Conservation (phyloP, 2,329 filamentous ascomycete genomes). For the Hawksworthiomyces lignivorus region DNA sequence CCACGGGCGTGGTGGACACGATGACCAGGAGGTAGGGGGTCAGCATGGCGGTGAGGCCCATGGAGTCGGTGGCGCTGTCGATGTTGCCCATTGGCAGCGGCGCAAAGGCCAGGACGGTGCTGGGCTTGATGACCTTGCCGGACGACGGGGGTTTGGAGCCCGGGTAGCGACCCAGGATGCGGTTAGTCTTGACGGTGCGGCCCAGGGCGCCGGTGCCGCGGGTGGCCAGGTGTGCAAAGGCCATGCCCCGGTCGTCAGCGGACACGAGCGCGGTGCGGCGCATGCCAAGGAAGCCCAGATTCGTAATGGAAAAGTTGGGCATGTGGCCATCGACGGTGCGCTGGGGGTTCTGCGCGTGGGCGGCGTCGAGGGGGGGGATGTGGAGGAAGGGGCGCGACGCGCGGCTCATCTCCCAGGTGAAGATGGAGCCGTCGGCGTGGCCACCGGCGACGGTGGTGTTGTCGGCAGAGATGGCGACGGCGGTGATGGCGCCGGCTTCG, state of each 20-base stretch:
- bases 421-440: constrained; percentile 84
- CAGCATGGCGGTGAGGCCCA: constrained; percentile 90
- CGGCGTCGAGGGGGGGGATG: constrained; percentile 67
- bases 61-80: constrained; percentile 74
- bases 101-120: constrained; percentile 87
- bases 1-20: constrained; percentile 91
- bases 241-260: constrained; percentile 92
- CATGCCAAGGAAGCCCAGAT: constrained; percentile 91
- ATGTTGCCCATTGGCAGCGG: constrained; percentile 90
- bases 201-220: constrained; percentile 81
- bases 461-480: constrained; percentile 86
- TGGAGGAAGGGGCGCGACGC: constrained; percentile 82
- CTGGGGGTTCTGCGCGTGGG: constrained; percentile 46
- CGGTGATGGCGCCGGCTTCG: constrained; percentile 80
- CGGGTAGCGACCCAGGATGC: constrained; percentile 88
- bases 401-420: constrained; percentile 88
- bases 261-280: constrained; percentile 92
- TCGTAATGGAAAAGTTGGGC: constrained; percentile 67
- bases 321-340: constrained; percentile 76
- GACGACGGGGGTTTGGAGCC: constrained; percentile 48
- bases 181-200: constrained; percentile 77
- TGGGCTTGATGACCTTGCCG: constrained; percentile 69
- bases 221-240: constrained; percentile 92
- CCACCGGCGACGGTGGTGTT: constrained; percentile 87
- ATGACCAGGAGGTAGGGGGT: constrained; percentile 94